phyloP scores from a whole-genome alignment of 805 yeast species.

The Sugiyamaella americana region DNA sequence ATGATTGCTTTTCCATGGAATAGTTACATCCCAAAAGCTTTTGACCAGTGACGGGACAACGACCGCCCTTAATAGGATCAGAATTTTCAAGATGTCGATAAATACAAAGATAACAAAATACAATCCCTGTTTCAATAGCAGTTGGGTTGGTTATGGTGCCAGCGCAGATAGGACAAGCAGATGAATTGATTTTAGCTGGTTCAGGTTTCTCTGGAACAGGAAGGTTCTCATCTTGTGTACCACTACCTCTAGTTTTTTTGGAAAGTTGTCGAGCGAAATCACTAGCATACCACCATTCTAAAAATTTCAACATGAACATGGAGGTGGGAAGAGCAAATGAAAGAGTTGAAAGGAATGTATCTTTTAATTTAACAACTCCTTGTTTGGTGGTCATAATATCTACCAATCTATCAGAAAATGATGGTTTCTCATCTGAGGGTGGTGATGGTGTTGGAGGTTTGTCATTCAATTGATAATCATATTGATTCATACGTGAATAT shows the following conservation, averaged over 20 bases:
- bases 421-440: not conserved
- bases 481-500: slow-evolving; percentile 50
- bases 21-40: slow-evolving; percentile 65
- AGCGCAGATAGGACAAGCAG: slow-evolving; percentile 64
- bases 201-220: slow-evolving; percentile 18
- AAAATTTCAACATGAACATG: slow-evolving; percentile 70
- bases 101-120: slow-evolving; percentile 84
- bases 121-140: slow-evolving; percentile 84
- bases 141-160: slow-evolving; percentile 69
- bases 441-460: slow-evolving; percentile 1
- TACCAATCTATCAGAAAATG: slow-evolving; percentile 14
- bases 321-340: slow-evolving; percentile 65
- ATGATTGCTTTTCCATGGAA: slow-evolving; percentile 49
- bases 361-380: slow-evolving; percentile 26
- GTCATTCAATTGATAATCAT: slow-evolving; percentile 21
- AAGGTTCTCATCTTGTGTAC: slow-evolving; percentile 21
- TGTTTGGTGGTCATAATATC: slow-evolving; percentile 26
- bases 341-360: slow-evolving; percentile 20
- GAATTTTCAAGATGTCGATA: slow-evolving; percentile 52
- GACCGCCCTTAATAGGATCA: slow-evolving; percentile 47
- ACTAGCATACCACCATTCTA: slow-evolving; percentile 90
- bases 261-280: slow-evolving; percentile 59
- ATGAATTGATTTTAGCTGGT: slow-evolving; percentile 16
- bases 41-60: slow-evolving; percentile 80
- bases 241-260: slow-evolving; percentile 31